Base-by-base conservation (phyloP, 192 early-diverging fungal genomes). In the Backusella tarrabulga region DNA sequence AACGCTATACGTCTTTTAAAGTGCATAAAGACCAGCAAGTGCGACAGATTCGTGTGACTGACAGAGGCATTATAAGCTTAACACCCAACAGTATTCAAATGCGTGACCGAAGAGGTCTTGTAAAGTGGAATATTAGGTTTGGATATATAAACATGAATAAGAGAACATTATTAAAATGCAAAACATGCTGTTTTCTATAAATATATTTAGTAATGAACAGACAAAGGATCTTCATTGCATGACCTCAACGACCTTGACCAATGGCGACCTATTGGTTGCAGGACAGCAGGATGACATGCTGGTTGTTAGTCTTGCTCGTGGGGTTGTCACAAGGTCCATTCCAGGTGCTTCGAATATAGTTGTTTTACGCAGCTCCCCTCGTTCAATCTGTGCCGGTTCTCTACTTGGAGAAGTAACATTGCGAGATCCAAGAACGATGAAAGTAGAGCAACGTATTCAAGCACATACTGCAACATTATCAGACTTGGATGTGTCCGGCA, bases 391-490 rank as follows among this genome's bases (percentile, higher is more conserved):
- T 38, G 92, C 92, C 74, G 94, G 90, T 44, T 85, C 89, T 5
- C 83, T 87, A 19, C 77, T 83, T 42, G 95, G 95, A 34, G 84
- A 87, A 69, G 86, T 95, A 11, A 86, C 85, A 12, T 67, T 95
- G 29, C 82, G 89, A 8, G 94, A 96, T 84, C 88, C 93, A 5
- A 78, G 88, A 1, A 88, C 89, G 1, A 82, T 91, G 50, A 84
- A 85, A 44, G 86, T 87, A 0, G 90, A 93, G 74, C 87, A 92
- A 42, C 74, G 85, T 32, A 85, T 95, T 35, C 85, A 89, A 36
- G 92, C 93, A 8, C 94, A 96, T 73, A 89, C 91, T n/a, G 95
- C 94, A 26, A 88, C 88, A 7, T 82, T 96, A 14, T 88, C 91
- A 1, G 92, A 93, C 82, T 79, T 96, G 40, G 95, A 96, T 72